A percentile compares a stretch with the other conserved stretches of the same genome.
These are phyloP conservation scores for Nymphaea thermarum DNA, from an alignment of 164 flowering plant genomes.

Conservation along the genomic window DNA sequence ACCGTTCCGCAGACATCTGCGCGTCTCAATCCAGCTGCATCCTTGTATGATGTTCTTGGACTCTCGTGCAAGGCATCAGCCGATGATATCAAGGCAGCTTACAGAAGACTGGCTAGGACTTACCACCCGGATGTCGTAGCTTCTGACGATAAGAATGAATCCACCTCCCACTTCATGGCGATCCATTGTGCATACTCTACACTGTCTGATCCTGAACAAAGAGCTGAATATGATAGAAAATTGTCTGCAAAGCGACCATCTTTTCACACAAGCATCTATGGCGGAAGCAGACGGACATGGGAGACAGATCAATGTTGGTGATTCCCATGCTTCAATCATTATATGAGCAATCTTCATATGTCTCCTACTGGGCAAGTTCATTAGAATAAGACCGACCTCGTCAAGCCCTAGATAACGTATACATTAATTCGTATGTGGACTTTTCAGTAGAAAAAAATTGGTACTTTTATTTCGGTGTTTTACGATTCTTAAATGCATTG, in stretches of 20 bases:
- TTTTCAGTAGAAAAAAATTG: too few relatives aligned
- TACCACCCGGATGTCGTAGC: conserved; percentile 1
- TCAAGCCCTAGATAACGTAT: too few relatives aligned
- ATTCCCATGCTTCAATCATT: neutral
- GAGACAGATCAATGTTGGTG: conserved; percentile 4
- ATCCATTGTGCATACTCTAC: neutral
- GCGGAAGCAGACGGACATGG: neutral
- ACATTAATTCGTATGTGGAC: too few relatives aligned
- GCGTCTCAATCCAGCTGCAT: neutral
- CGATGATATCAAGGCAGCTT: conserved; percentile 1
- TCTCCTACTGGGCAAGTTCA: too few relatives aligned
- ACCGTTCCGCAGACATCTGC: neutral
- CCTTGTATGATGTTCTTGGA: neutral
- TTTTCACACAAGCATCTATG: neutral
- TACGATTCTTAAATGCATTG: too few relatives aligned
- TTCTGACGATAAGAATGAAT: neutral
- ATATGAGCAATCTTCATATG: too few relatives aligned
- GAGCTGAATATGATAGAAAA: conserved; percentile 1
- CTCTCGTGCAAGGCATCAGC: neutral
- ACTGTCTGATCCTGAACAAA: conserved; percentile 1
- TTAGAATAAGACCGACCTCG: too few relatives aligned
- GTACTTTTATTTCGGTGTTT: too few relatives aligned
- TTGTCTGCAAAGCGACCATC: neutral
- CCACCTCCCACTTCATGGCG: neutral
- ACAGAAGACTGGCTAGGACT: conserved; percentile 1